These are phyloP conservation scores for Colletotrichum phormii DNA, from an alignment of 2,329 filamentous ascomycete species.

Conservation along the genomic window DNA sequence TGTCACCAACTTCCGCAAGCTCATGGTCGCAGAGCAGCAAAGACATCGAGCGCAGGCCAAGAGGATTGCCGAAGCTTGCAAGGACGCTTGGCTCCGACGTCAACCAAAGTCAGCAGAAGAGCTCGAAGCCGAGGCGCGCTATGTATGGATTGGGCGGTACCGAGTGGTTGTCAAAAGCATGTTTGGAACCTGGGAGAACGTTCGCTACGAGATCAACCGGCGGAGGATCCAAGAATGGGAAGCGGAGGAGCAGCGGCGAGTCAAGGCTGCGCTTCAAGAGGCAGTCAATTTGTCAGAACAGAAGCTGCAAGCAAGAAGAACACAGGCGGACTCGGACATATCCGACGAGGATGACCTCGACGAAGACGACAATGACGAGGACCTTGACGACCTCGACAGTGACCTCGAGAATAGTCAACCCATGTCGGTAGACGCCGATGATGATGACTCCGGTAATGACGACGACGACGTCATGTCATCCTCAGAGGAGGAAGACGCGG, in stretches of 20 bases:
- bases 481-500: constrained; percentile 72
- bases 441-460: constrained; percentile 53
- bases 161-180: constrained; percentile 74
- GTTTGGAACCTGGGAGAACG: constrained; percentile 72
- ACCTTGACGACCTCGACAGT: constrained; percentile 48
- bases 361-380: constrained; percentile 62
- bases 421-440: constrained; percentile 50
- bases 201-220: constrained; percentile 70
- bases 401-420: constrained; percentile 53
- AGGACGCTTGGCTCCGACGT: constrained; percentile 78
- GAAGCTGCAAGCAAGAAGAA: constrained; percentile 72
- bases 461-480: constrained; percentile 68
- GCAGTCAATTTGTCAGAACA: constrained; percentile 79
- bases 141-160: constrained; percentile 75
- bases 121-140: constrained; percentile 80
- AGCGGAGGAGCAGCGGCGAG: constrained; percentile 71
- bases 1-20: constrained; percentile 80
- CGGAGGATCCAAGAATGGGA: constrained; percentile 72
- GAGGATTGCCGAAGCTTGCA: constrained; percentile 80
- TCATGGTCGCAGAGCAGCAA: constrained; percentile 83
- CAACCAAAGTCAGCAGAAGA: constrained; percentile 85
- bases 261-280: constrained; percentile 77
- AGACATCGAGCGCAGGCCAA: constrained; percentile 83
- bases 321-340: constrained; percentile 64
- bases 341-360: constrained; percentile 58